Conservation (phyloP, 2,329 filamentous ascomycete genomes). For the Tolypocladium tundrense region DNA sequence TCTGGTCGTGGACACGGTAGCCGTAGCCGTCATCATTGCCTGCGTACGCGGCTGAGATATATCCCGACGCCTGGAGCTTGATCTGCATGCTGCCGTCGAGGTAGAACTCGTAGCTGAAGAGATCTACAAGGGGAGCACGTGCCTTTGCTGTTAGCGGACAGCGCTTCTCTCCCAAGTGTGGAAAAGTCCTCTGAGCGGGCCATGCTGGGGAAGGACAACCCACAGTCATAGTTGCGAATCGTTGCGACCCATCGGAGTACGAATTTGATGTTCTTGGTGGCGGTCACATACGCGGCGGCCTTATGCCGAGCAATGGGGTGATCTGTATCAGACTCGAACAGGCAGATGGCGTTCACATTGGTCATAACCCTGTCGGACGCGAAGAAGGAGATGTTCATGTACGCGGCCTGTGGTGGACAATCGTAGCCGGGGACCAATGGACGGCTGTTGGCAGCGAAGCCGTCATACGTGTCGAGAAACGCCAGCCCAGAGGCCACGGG, state of each 20-base stretch:
- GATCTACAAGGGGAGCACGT: slow-evolving; percentile 13
- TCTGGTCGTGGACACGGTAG: slow-evolving; percentile 35
- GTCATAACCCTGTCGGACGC: slow-evolving; percentile 30
- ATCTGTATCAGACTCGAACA: slow-evolving; percentile 42
- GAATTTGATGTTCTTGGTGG: slow-evolving; percentile 37
- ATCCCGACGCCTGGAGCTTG: slow-evolving; percentile 41
- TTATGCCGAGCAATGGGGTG: slow-evolving; percentile 40
- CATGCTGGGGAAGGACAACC: no score
- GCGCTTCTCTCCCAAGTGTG: no score
- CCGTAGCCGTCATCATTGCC: slow-evolving; percentile 37
- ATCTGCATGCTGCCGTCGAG: slow-evolving; percentile 41
- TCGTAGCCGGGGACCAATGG: slow-evolving; percentile 38
- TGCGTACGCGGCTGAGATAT: slow-evolving; percentile 40
- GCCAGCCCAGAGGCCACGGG: slow-evolving; percentile 32
- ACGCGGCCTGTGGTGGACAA: slow-evolving; percentile 39
- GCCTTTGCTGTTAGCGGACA: background rate
- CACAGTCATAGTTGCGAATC: slow-evolving; percentile 42
- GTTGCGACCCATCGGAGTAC: slow-evolving; percentile 35
- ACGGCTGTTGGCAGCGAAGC: slow-evolving; percentile 34
- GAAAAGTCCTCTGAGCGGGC: no score
- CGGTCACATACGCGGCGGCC: slow-evolving; percentile 26
- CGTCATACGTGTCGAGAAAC: slow-evolving; percentile 33
- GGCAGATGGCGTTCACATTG: slow-evolving; percentile 40
- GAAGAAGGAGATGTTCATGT: slow-evolving; percentile 36
- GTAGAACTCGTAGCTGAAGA: slow-evolving; percentile 40